phyloP scores from a whole-genome alignment of 2,329 filamentous ascomycete genomes.

The Fusarium proliferatum region DNA sequence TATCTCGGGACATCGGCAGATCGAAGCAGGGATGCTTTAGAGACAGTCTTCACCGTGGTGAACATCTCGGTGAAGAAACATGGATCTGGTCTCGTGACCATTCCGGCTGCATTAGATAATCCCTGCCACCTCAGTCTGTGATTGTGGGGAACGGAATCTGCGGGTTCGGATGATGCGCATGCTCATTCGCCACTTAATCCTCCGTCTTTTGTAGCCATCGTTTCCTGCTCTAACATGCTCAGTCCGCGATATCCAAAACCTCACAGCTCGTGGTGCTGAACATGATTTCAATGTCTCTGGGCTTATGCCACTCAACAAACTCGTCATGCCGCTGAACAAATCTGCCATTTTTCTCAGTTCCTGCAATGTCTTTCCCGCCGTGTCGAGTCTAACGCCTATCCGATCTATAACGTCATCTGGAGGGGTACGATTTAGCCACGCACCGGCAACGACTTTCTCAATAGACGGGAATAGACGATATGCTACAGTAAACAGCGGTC shows the following conservation, averaged over 20 bases:
- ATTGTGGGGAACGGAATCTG: slow-evolving; percentile 17
- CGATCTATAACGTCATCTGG: slow-evolving; percentile 42
- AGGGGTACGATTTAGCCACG: slow-evolving; percentile 17
- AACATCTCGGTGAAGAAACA: slow-evolving; percentile 1
- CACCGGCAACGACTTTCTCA: slow-evolving; percentile 4
- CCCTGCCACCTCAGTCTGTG: slow-evolving; percentile 12
- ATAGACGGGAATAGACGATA: slow-evolving; percentile 29
- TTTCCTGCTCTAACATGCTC: slow-evolving; percentile 44
- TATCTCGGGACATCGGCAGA: slow-evolving; percentile 29
- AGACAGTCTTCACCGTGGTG: slow-evolving; percentile 25
- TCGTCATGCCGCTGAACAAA: slow-evolving; percentile 41
- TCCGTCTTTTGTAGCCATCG: slow-evolving; percentile 4
- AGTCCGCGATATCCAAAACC: slow-evolving; percentile 23
- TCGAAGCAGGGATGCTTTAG: slow-evolving; percentile 12
- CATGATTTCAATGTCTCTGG: slow-evolving; percentile 31
- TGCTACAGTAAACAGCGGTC: slow-evolving; percentile 36
- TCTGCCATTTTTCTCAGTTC: slow-evolving; percentile 32
- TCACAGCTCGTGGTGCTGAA: slow-evolving; percentile 17
- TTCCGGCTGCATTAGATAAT: slow-evolving; percentile 10
- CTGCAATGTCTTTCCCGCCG: slow-evolving; percentile 35
- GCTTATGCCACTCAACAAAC: slow-evolving; percentile 11
- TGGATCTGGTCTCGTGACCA: slow-evolving; percentile 11
- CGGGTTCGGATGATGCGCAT: slow-evolving; percentile 9
- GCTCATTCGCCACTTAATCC: slow-evolving; percentile 26
- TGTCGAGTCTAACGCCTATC: slow-evolving; percentile 18